These are phyloP conservation scores for rapeseed (Brassica napus) DNA, from an alignment of 345 rosid genomes.

Conservation along the genomic window DNA sequence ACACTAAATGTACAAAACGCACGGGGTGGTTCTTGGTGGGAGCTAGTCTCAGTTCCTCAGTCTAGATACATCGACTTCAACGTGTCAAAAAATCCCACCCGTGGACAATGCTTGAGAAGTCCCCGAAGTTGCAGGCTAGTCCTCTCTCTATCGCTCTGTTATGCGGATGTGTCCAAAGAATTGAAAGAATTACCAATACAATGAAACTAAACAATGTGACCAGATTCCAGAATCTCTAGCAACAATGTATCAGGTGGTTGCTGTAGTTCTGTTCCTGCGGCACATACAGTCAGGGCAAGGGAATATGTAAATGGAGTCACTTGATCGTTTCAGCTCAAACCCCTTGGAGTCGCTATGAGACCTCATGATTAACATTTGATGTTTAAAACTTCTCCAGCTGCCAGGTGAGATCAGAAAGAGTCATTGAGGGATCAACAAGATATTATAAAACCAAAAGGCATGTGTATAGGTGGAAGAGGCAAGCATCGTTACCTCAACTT, in stretches of 20 bases:
- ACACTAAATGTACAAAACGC: constrained; percentile 16
- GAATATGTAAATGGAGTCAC: constrained; percentile 73
- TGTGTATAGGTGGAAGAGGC: constrained; percentile 20
- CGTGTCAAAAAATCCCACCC: constrained; percentile 5
- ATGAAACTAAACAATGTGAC: constrained; percentile 22
- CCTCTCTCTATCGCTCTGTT: constrained; percentile 2
- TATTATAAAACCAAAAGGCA: neutral
- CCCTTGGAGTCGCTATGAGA: constrained; percentile 92
- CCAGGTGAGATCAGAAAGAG: constrained; percentile 12
- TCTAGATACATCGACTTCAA: constrained; percentile 30
- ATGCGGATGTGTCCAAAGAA: constrained; percentile 29
- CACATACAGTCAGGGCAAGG: constrained; percentile 99
- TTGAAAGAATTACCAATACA: constrained; percentile 35
- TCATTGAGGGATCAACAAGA: neutral
- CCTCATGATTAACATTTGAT: constrained; percentile 82
- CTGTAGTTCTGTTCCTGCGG: constrained; percentile 54
- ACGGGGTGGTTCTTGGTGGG: neutral
- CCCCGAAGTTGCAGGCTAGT: neutral
- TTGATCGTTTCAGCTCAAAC: constrained; percentile 81
- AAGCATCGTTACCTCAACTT: constrained; percentile 58
- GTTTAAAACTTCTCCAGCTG: constrained; percentile 94
- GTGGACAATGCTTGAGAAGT: constrained; percentile 2
- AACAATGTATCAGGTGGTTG: constrained; percentile 37
- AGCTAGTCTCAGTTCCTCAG: constrained; percentile 19
- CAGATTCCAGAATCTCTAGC: neutral